Conservation (phyloP, 2,329 filamentous ascomycete genomes). For the Colletotrichum coccodes region DNA sequence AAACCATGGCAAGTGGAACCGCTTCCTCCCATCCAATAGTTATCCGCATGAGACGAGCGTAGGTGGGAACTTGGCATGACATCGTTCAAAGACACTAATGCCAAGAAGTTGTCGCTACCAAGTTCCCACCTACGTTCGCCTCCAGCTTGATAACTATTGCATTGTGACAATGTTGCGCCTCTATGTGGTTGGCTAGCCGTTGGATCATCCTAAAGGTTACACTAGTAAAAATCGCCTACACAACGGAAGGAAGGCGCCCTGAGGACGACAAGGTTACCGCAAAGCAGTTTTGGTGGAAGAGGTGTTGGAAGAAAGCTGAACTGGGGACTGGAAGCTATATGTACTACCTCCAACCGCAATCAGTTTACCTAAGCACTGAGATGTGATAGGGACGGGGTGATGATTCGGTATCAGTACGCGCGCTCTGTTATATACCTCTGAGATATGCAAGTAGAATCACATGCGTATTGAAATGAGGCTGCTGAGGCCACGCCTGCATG, state of each 20-base stretch:
- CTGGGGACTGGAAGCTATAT: not conserved
- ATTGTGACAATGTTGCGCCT: not conserved
- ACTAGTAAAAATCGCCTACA: not conserved
- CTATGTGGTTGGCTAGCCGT: too few relatives aligned
- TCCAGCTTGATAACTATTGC: constrained; percentile 3
- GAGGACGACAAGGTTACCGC: not conserved
- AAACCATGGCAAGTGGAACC: not conserved
- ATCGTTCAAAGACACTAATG: not conserved
- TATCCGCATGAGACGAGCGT: not conserved
- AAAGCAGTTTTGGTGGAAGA: not conserved
- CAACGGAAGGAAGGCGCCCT: not conserved
- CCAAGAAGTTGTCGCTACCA: not conserved
- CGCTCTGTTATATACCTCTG: not conserved
- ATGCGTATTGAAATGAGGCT: not conserved
- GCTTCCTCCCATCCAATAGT: not conserved
- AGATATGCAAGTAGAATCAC: not conserved
- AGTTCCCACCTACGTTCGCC: not conserved
- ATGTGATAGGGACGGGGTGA: too few relatives aligned
- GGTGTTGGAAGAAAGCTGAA: not conserved
- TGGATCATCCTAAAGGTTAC: not conserved
- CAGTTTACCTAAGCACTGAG: not conserved
- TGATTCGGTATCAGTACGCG: too few relatives aligned
- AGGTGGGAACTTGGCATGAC: not conserved
- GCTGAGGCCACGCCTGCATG: constrained; percentile 4
- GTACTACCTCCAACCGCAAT: not conserved